Evolutionary conservation across 164 flowering plant species (phyloP), one percentile per base, ranked within the genome.

Genomic region (Echeveria elegans): DNA sequence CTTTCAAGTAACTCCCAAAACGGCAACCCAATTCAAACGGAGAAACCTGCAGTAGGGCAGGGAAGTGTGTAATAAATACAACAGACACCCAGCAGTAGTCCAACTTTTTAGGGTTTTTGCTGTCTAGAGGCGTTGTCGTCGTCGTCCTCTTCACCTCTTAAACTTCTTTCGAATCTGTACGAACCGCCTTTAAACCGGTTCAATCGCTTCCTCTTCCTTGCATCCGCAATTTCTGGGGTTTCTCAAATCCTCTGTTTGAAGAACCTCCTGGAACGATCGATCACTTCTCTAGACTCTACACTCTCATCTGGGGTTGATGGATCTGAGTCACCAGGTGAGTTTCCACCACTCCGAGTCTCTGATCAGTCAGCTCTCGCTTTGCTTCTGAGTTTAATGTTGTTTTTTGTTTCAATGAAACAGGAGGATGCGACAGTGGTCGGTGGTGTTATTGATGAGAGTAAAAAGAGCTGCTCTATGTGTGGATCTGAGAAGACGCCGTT

Each of bases 401-500:
- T 4, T 53, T 14, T 53, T 12, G 15, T 11, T 26, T 56, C 28
- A 1, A 12, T 56, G 61, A 56, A 56, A 56, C 32, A 56, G 61
- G 32, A 28, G 4, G 19, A 23, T 53, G 4, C 30, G 4, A 26
- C 47, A 2, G 15, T 43, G 47, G 1, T 16, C 15, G n/a, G 15
- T 43, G 47, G 24, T 9, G 31, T 53, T 23, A 31, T 56, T 28
- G 61, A 41, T 45, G 69, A 72, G 67, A 56, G 12, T 62, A 69
- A 73, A 56, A 83, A 68, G 66, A 38, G 63, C 36, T 81, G 86
- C 32, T 12, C 74, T 15, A 75, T 70, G 60, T 83, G 86, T 75
- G 81, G 75, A 63, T 76, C 82, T 37, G 68, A 80, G 0, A 74
- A 70, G 38, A 81, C 86, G 2, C 86, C 86, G 7, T 28, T 81